phyloP scores from a whole-genome alignment of 106 monocot species.

The Vanilla planifolia region DNA sequence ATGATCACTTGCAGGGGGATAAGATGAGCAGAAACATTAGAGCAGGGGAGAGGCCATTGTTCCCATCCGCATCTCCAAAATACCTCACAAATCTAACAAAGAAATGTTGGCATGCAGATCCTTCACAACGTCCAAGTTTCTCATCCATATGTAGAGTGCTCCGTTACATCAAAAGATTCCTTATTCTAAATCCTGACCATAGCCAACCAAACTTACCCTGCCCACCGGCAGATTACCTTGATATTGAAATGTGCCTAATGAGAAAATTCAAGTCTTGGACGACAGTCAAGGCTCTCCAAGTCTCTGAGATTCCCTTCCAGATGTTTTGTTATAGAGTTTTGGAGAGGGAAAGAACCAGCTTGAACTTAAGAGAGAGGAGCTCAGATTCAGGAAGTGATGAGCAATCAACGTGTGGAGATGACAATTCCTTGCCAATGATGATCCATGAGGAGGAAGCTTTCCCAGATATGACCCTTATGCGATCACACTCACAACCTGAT shows the following conservation, averaged over 20 bases:
- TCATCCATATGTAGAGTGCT: slow-evolving; percentile 58
- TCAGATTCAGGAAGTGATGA: slow-evolving; percentile 33
- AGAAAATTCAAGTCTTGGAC: slow-evolving; percentile 32
- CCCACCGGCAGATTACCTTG: slow-evolving; percentile 52
- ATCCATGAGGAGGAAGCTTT: slow-evolving; percentile 19
- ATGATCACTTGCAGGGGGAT: slow-evolving; percentile 79
- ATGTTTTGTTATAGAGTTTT: slow-evolving; percentile 67
- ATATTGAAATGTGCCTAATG: slow-evolving; percentile 45
- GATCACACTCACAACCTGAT: slow-evolving; percentile 15
- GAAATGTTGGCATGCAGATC: slow-evolving; percentile 78
- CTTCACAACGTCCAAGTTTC: slow-evolving; percentile 60
- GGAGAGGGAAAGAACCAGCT: slow-evolving; percentile 47
- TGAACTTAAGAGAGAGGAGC: slow-evolving; percentile 20
- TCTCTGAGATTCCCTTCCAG: slow-evolving; percentile 61
- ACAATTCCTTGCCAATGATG: slow-evolving; percentile 10
- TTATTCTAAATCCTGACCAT: slow-evolving; percentile 53
- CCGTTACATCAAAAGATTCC: slow-evolving; percentile 64
- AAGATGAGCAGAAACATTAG: slow-evolving; percentile 81
- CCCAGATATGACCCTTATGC: slow-evolving; percentile 1
- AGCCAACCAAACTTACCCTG: slow-evolving; percentile 27
- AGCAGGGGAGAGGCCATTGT: slow-evolving; percentile 75
- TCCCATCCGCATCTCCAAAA: slow-evolving; percentile 67
- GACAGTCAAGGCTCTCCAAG: slow-evolving; percentile 1
- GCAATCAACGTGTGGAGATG: slow-evolving; percentile 23
- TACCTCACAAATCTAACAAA: slow-evolving; percentile 67